Evolutionary conservation across 345 rosid species (phyloP), one percentile per base, ranked within the genome.

Genomic region (Populus tremula): DNA sequence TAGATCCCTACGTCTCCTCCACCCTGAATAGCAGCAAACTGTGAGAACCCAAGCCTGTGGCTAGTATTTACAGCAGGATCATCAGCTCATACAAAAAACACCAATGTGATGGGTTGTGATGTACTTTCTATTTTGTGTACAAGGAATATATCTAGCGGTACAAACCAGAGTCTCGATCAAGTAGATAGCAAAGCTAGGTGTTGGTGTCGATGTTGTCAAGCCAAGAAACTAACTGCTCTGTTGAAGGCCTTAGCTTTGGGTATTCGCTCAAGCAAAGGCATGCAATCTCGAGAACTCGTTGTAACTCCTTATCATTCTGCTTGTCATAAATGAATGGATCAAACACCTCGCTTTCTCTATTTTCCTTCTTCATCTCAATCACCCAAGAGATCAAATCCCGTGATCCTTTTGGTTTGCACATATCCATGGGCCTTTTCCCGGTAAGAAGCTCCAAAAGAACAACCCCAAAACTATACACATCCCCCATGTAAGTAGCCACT

Each of bases 381-480:
- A 93, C 94, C 88, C 97, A 84, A 2, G 96, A 89, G 62, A 96
- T 94, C 83, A 96, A 82, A 71, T 96, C 93, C 86, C 94, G 83
- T 35, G 97, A 96, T 75, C 85, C 89, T 80, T 92, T 93, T 18
- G 96, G 97, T 86, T 92, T 93, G 87, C 91, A 87, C 5, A 93
- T 97, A 73, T 96, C 98, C 67, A 96, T 90, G 0, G 99, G 98
- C 85, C 99, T 91, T 81, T 91, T 89, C 12, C 96, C 81, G 0
- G 99, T 96, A 23, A 96, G 81, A 81, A 93, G 97, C 90, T 96
- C 98, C 17, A 93, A 87, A 70, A 96, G 93, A 79, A 96, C 99
- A 1, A 93, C 98, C 0, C 98, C 98, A 0, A 93, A 93, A 81
- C 98, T 93, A 85, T 93, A 93, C 76, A 96, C 97, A 73, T 96